phyloP scores from a whole-genome alignment of 2,329 filamentous ascomycete genomes.

The Aureobasidium leucospermi region DNA sequence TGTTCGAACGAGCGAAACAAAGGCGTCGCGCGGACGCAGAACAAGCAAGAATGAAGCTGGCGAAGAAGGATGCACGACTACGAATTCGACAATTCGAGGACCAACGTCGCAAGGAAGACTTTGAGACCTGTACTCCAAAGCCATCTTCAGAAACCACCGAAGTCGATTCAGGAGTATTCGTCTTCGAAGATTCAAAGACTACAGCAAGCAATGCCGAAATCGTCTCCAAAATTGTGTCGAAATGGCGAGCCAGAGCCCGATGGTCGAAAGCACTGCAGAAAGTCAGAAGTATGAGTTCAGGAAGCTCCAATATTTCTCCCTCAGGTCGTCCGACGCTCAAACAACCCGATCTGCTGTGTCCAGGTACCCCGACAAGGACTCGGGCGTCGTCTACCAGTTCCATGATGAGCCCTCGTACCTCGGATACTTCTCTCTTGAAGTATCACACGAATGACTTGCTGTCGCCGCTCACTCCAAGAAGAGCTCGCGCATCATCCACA shows the following conservation, averaged over 20 bases:
- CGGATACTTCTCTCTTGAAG: background rate
- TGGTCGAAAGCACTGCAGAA: background rate
- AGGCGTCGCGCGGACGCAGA: background rate
- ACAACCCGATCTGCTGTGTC: background rate
- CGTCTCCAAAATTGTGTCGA: slow-evolving; percentile 1
- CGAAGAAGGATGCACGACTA: background rate
- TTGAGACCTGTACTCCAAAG: background rate
- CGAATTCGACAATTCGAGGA: background rate
- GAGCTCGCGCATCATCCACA: background rate
- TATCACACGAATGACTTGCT: background rate
- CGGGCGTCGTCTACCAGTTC: background rate
- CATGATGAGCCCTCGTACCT: background rate
- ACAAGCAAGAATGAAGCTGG: slow-evolving; percentile 6
- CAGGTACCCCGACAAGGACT: background rate
- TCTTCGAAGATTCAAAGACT: background rate
- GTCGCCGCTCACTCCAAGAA: background rate
- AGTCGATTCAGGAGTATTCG: background rate
- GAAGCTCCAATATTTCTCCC: background rate
- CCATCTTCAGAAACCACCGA: background rate
- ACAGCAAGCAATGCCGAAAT: background rate
- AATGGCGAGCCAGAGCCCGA: background rate
- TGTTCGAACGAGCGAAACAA: background rate
- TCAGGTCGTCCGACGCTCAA: background rate
- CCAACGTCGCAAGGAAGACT: background rate
- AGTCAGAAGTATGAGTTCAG: slow-evolving; percentile 1